Conservation (phyloP, 306 rosid genomes). For the Pyrus betulifolia region DNA sequence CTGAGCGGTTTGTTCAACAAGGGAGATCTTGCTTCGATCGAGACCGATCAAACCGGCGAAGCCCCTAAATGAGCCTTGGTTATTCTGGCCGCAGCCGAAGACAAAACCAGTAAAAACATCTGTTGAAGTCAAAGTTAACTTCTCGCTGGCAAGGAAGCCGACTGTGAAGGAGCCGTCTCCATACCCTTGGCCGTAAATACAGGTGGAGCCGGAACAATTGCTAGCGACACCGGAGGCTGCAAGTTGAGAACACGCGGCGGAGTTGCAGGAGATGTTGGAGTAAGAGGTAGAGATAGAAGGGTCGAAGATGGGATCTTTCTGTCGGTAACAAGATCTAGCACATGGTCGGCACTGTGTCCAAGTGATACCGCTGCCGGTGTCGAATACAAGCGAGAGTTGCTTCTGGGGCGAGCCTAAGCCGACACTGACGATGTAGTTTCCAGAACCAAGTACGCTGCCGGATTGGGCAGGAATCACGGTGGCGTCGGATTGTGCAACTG, state of each 20-base stretch:
- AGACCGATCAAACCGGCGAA: slow-evolving; percentile 67
- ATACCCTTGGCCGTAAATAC: slow-evolving; percentile 37
- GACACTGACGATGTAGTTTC: too few species aligned
- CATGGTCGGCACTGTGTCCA: background rate
- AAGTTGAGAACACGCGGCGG: background rate
- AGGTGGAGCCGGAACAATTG: slow-evolving; percentile 21
- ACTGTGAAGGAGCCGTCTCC: slow-evolving; percentile 46
- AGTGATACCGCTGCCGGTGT: background rate
- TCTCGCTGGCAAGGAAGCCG: slow-evolving; percentile 33
- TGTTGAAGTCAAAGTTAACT: too few species aligned
- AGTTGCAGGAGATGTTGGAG: background rate
- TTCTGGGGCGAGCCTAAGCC: too few species aligned
- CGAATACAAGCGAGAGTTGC: background rate
- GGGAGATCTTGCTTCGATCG: slow-evolving; percentile 57
- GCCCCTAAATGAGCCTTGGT: too few species aligned
- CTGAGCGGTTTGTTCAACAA: slow-evolving; percentile 51
- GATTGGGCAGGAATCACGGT: background rate
- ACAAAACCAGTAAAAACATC: too few species aligned
- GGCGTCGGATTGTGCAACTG: background rate
- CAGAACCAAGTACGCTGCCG: background rate
- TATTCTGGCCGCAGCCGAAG: too few species aligned
- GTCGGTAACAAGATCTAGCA: background rate
- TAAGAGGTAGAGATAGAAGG: background rate
- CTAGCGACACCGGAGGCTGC: background rate
- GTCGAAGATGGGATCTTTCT: background rate